phyloP scores from a whole-genome alignment of 2,329 filamentous ascomycete genomes.

The Escovopsis weberi region DNA sequence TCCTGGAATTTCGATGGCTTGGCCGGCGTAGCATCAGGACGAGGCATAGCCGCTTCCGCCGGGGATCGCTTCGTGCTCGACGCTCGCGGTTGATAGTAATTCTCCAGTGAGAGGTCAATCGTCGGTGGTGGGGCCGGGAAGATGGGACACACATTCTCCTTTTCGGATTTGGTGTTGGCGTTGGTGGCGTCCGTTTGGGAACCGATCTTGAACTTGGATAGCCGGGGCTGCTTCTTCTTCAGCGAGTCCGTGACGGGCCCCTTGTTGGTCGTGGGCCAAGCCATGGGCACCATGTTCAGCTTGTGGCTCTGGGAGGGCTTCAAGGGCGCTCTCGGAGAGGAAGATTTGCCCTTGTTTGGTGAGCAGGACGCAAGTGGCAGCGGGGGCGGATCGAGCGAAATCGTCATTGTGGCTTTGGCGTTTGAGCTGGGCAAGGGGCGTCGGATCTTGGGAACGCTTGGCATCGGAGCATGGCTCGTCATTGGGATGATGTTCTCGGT shows the following conservation, averaged over 20 bases:
- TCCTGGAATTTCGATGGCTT: conserved; percentile 58
- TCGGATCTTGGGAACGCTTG: conserved; percentile 31
- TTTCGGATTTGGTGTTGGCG: conserved; percentile 27
- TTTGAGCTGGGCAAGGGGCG: conserved; percentile 35
- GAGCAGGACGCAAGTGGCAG: conserved; percentile 36
- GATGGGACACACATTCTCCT: conserved; percentile 41
- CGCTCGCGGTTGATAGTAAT: conserved; percentile 31
- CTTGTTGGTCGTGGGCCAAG: conserved; percentile 40
- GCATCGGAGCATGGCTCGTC: conserved; percentile 43
- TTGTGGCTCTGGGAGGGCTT: conserved; percentile 35
- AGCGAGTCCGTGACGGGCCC: conserved; percentile 49
- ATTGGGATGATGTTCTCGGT: conserved; percentile 31
- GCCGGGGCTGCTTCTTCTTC: conserved; percentile 49
- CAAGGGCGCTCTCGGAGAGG: conserved; percentile 47
- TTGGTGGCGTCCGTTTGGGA: conserved; percentile 38
- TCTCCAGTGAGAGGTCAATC: conserved; percentile 36
- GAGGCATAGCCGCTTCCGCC: conserved; percentile 52
- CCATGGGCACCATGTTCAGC: conserved; percentile 53
- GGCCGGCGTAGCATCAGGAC: conserved; percentile 48
- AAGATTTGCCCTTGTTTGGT: conserved; percentile 52
- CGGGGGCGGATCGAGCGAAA: conserved; percentile 46
- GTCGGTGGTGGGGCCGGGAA: conserved; percentile 33
- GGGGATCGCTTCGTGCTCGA: conserved; percentile 43
- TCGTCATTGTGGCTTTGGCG: conserved; percentile 35
- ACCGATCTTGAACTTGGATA: conserved; percentile 44